Evolutionary conservation across 176 grass and related monocot species (phyloP).

Genomic region (Metroxylon sagu): DNA sequence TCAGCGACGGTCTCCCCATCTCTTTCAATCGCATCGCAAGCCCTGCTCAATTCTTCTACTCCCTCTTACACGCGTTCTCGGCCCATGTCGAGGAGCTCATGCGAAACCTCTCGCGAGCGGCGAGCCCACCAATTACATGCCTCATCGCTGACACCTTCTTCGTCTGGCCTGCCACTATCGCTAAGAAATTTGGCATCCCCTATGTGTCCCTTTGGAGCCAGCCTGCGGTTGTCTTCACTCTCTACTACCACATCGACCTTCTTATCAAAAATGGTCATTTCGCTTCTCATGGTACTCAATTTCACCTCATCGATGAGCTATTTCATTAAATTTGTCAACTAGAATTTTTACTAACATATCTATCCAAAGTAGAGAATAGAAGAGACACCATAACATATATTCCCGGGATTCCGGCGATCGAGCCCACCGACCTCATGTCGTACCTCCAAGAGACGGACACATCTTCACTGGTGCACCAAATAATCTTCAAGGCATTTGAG

Average conservation of each 20-base stretch:
- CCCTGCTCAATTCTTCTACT: constrained; percentile 47
- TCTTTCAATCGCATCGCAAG: constrained; percentile 33
- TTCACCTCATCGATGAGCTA: too few species aligned
- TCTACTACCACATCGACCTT: constrained; percentile 54
- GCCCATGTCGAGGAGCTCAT: constrained; percentile 67
- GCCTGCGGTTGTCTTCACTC: constrained; percentile 44
- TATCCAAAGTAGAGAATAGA: constrained; percentile 31
- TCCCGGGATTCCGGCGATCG: constrained; percentile 43
- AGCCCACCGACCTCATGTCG: constrained; percentile 53
- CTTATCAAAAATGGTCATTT: constrained; percentile 50
- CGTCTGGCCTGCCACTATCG: constrained; percentile 50
- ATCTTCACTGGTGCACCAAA: constrained; percentile 43
- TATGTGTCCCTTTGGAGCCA: constrained; percentile 74
- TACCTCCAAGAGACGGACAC: constrained; percentile 47
- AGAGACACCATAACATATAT: constrained; percentile 70
- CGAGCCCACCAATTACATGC: constrained; percentile 28
- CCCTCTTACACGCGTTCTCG: constrained; percentile 36
- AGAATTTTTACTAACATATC: neutral
- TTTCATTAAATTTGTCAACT: too few species aligned
- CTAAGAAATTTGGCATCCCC: constrained; percentile 27
- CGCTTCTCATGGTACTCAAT: constrained; percentile 24
- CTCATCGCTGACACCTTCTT: constrained; percentile 64
- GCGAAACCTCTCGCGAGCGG: constrained; percentile 22
- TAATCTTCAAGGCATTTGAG: constrained; percentile 59
- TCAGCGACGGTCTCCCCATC: constrained; percentile 51